A percentile compares a stretch with the other conserved stretches of the same genome.
Evolutionary conservation across 2,329 filamentous ascomycete genomes (phyloP).

Genomic region (Phyllosticta ampelicida): DNA sequence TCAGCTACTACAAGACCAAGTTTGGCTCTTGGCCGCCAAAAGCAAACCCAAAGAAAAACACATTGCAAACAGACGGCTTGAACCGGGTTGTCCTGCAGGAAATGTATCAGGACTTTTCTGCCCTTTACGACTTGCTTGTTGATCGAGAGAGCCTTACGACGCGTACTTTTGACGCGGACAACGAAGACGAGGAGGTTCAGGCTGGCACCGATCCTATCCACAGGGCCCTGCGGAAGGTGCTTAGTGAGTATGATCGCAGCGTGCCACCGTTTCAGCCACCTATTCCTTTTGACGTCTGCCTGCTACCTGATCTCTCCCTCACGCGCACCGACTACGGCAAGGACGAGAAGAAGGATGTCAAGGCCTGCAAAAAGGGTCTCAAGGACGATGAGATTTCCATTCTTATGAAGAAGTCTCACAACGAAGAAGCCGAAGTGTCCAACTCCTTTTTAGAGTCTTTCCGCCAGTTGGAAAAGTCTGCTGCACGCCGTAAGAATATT

Average conservation of each 20-base stretch:
- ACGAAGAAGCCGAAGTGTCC: constrained; percentile 55
- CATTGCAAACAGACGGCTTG: constrained; percentile 73
- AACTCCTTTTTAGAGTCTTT: constrained; percentile 59
- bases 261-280: constrained; percentile 84
- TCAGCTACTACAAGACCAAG: constrained; percentile 56
- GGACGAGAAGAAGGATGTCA: constrained; percentile 62
- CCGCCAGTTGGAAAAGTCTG: constrained; percentile 58
- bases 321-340: constrained; percentile 56
- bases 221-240: constrained; percentile 62
- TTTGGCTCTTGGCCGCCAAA: constrained; percentile 84
- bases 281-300: constrained; percentile 79
- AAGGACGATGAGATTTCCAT: constrained; percentile 68
- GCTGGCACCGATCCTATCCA: constrained; percentile 46
- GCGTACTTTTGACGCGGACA: constrained; percentile 57
- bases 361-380: constrained; percentile 59
- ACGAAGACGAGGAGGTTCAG: constrained; percentile 44
- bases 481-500: constrained; percentile 52
- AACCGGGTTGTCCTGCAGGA: constrained; percentile 74
- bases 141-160: constrained; percentile 71
- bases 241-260: constrained; percentile 81
- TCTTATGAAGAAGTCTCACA: constrained; percentile 71
- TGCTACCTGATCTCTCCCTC: constrained; percentile 58
- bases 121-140: constrained; percentile 78
- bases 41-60: constrained; percentile 82
- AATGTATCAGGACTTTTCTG: constrained; percentile 75